These are phyloP conservation scores for Immersiporthe knoxdaviesiana DNA, from an alignment of 2,329 filamentous ascomycete species.

Conservation along the genomic window DNA sequence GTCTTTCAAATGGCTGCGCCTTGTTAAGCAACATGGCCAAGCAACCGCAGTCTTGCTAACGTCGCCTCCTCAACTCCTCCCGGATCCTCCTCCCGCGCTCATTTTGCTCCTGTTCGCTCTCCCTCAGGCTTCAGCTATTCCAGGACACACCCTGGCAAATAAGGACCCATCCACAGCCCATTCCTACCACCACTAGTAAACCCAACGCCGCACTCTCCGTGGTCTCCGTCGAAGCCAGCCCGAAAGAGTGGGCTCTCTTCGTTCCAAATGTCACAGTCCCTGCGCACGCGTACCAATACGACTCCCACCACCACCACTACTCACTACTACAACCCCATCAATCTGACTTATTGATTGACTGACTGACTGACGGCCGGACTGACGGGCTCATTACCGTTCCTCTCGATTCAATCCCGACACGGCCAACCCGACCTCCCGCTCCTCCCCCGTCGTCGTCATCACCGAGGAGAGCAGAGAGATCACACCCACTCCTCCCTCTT, in stretches of 20 bases:
- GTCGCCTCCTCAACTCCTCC: neutral
- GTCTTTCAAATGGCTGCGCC: neutral
- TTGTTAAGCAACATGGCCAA: neutral
- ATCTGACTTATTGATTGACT: neutral
- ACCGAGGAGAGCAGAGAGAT: conserved; percentile 8
- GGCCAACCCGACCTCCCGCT: conserved; percentile 4
- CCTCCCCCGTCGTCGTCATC: conserved; percentile 7
- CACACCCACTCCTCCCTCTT: neutral
- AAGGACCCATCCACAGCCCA: neutral
- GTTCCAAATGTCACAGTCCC: conserved; percentile 13
- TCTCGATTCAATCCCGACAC: neutral
- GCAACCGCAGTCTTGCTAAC: conserved; percentile 2
- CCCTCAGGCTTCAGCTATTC: neutral
- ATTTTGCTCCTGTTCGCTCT: neutral
- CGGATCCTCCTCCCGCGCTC: neutral
- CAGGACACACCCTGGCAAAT: conserved; percentile 12
- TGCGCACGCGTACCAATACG: conserved; percentile 9
- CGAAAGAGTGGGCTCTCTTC: conserved; percentile 10
- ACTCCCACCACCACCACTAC: neutral
- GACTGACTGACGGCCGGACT: neutral
- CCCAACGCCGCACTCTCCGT: conserved; percentile 12
- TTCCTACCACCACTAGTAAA: neutral
- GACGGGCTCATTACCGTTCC: neutral
- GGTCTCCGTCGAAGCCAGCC: conserved; percentile 8
- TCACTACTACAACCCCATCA: neutral